Base-by-base conservation (phyloP, 768 basidiomycete species). In the Galerina marginata region DNA sequence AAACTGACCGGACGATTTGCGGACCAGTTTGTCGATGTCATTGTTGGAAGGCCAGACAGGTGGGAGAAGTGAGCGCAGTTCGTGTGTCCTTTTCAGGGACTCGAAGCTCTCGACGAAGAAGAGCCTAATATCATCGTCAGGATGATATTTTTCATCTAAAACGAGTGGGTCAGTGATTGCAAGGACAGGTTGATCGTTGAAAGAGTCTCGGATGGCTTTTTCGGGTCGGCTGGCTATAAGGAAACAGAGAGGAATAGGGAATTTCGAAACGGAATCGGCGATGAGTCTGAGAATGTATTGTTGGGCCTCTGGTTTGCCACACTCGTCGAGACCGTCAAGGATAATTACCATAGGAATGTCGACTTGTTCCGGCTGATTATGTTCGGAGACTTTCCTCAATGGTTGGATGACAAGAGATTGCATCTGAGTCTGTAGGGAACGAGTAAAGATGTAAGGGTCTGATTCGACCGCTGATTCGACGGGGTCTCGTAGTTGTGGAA, bases 271-370 rank as follows among this genome's bases (percentile, higher is more conserved):
- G 47, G 33, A 10, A 16, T 20, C 9, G 6, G 7, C 29, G 25
- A 25, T 15, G 12, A 38, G 11, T 23, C 47, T 29, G 9, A 64
- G 33, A 3, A 67, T 36, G 20, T 59, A 54, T 2, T 38, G 38
- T 29, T 65, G 62, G 23, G 38, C 49, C 1, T 48, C 52, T 20
- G 40, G 20, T 7, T 52, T 56, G 3, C 23, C 26, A 42, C 67
- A 69, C 52, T 69, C 63, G 33, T 69, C 67, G 5, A 68, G 54
- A 1, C 67, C 67, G 43, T 68, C 67, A n/a, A 68, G 39, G 45
- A 68, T 45, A 26, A 64, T 54, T n/a, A 64, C 20, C 14, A 48
- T 38, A 7, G 54, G 52, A n/a, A 0, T 33, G 15, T 12, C n/a
- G 36, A 9, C 14, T 33, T 42, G 15, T 11, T 37, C 14, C 14